Conservation (phyloP, 306 rosid species). For the Cucurbita maxima region DNA sequence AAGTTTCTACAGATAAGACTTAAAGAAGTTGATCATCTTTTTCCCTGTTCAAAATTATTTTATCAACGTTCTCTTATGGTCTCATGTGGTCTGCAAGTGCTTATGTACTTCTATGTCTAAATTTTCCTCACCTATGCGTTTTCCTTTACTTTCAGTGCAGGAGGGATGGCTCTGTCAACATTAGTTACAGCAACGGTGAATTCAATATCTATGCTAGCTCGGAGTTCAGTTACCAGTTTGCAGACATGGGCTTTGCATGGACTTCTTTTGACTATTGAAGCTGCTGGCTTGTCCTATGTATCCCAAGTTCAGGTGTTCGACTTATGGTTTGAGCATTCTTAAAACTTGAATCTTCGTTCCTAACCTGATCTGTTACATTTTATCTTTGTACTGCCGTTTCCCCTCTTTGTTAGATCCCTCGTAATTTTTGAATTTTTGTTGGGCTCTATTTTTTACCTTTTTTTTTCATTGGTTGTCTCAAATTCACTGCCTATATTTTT, state of each 20-base stretch:
- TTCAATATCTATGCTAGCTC: constrained; percentile 66
- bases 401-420: neutral
- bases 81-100: neutral
- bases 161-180: constrained; percentile 95
- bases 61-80: neutral
- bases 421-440: neutral
- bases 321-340: constrained; percentile 6
- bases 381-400: neutral
- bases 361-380: neutral
- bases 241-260: constrained; percentile 98
- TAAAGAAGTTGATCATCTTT: neutral
- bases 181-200: constrained; percentile 90
- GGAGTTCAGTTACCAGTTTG: constrained; percentile 63
- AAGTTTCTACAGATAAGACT: neutral
- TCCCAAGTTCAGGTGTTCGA: constrained; percentile 87
- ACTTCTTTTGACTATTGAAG: constrained; percentile 88
- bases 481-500: neutral
- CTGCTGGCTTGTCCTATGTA: constrained; percentile 92
- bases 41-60: neutral
- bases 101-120: neutral
- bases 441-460: neutral
- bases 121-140: neutral
- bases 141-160: constrained; percentile 66
- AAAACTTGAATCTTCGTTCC: neutral
- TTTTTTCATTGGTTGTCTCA: neutral